phyloP scores from a whole-genome alignment of 164 flowering plant species.

The Liriodendron chinense region DNA sequence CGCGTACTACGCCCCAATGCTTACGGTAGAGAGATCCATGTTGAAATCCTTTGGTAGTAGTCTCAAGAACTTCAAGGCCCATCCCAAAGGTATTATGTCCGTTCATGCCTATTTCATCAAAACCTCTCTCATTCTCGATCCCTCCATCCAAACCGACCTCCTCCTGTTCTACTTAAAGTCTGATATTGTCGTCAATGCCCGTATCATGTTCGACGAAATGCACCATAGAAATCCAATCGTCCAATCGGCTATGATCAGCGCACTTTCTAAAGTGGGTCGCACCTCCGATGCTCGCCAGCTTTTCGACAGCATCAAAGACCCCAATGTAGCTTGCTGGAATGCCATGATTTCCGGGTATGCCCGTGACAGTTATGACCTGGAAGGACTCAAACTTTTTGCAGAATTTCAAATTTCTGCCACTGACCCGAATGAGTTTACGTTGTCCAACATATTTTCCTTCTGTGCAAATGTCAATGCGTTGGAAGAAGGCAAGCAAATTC shows the following conservation, averaged over 20 bases:
- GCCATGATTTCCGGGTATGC: conserved; percentile 2
- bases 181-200: not conserved
- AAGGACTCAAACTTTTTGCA: conserved; percentile 3
- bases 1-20: not conserved
- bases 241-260: conserved; percentile 6
- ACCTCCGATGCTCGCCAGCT: not conserved
- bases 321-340: not conserved
- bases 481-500: conserved; percentile 10
- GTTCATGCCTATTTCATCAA: not conserved
- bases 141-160: not conserved
- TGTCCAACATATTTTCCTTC: not conserved
- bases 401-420: not conserved
- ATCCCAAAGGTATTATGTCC: not conserved
- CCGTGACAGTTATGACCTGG: not conserved
- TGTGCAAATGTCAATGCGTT: conserved; percentile 3
- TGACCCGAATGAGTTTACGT: conserved; percentile 1
- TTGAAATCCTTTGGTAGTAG: not conserved
- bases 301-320: not conserved
- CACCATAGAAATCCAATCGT: conserved; percentile 1
- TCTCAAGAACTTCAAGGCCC: not conserved
- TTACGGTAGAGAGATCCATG: not conserved
- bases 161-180: not conserved
- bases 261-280: not conserved
- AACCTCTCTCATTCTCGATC: not conserved
- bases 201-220: conserved; percentile 6